phyloP scores from a whole-genome alignment of 805 yeast species.

The Myxozyma geophila region DNA sequence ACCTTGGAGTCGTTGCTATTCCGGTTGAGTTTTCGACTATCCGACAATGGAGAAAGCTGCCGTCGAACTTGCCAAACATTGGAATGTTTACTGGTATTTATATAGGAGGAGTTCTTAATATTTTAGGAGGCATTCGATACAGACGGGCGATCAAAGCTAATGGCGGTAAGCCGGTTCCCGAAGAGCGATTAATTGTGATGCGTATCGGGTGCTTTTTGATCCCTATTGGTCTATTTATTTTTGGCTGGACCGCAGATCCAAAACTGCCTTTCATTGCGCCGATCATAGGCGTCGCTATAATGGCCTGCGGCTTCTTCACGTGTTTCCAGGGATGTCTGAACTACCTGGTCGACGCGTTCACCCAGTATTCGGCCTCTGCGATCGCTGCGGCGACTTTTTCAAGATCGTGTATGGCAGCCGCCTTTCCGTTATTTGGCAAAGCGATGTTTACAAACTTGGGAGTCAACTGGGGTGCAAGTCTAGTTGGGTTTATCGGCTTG shows the following conservation, averaged over 20 bases:
- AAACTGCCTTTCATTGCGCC: slow-evolving; percentile 65
- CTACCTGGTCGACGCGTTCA: slow-evolving; percentile 50
- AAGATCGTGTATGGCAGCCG: slow-evolving; percentile 61
- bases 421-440: slow-evolving; percentile 57
- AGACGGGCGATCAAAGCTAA: slow-evolving; percentile 13
- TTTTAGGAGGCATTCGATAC: slow-evolving; percentile 23
- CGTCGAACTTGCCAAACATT: slow-evolving; percentile 31
- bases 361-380: slow-evolving; percentile 67
- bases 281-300: slow-evolving; percentile 62
- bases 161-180: slow-evolving; percentile 29
- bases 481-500: slow-evolving; percentile 57
- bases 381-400: slow-evolving; percentile 53
- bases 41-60: slow-evolving; percentile 23
- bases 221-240: slow-evolving; percentile 68
- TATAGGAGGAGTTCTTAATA: slow-evolving; percentile 41
- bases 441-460: slow-evolving; percentile 56
- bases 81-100: slow-evolving; percentile 45
- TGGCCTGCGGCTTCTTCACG: slow-evolving; percentile 48
- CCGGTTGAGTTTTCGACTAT: slow-evolving; percentile 45
- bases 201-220: slow-evolving; percentile 56
- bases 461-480: slow-evolving; percentile 60
- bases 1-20: slow-evolving; percentile 50
- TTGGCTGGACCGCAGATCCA: slow-evolving; percentile 71
- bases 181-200: slow-evolving; percentile 43
- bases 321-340: slow-evolving; percentile 51